A percentile compares a stretch with the other conserved stretches of the same genome.
Conservation (phyloP, 2,329 filamentous ascomycete species). For the Proliferodiscus dingleyae region DNA sequence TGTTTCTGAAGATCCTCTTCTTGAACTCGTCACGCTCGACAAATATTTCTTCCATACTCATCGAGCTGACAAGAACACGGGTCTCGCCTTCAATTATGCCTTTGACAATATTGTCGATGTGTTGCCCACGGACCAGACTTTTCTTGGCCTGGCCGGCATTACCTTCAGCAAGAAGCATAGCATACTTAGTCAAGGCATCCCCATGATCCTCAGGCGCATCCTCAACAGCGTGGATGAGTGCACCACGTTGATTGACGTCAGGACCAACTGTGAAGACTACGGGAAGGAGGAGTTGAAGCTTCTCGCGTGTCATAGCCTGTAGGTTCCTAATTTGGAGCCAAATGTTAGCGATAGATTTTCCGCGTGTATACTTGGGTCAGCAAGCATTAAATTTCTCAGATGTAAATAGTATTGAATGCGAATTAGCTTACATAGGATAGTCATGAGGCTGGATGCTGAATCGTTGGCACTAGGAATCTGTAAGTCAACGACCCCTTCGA, state of each 20-base stretch:
- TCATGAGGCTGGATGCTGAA: slow-evolving; percentile 68
- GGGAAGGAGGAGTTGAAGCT: slow-evolving; percentile 75
- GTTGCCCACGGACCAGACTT: slow-evolving; percentile 37
- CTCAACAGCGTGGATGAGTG: slow-evolving; percentile 20
- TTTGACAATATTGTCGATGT: slow-evolving; percentile 81
- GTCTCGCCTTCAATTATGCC: slow-evolving; percentile 89
- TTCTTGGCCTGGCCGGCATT: slow-evolving; percentile 37
- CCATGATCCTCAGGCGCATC: slow-evolving; percentile 43
- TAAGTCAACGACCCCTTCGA: slow-evolving; percentile 11
- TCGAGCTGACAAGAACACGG: slow-evolving; percentile 73
- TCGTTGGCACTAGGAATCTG: slow-evolving; percentile 20
- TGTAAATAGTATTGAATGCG: neutral
- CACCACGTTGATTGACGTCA: slow-evolving; percentile 57
- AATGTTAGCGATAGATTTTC: too few species aligned
- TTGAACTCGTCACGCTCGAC: slow-evolving; percentile 74
- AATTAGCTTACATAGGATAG: slow-evolving; percentile 54
- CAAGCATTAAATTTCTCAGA: neutral
- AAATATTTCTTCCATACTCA: slow-evolving; percentile 58
- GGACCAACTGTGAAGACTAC: slow-evolving; percentile 85
- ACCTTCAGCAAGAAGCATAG: slow-evolving; percentile 67
- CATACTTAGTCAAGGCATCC: slow-evolving; percentile 73
- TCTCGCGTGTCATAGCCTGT: slow-evolving; percentile 86
- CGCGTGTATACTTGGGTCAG: too few species aligned
- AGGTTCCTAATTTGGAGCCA: slow-evolving; percentile 56
- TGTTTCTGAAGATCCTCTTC: slow-evolving; percentile 61